Conservation (phyloP, 1,139 yeast species). For the Pneumocystis canis region DNA sequence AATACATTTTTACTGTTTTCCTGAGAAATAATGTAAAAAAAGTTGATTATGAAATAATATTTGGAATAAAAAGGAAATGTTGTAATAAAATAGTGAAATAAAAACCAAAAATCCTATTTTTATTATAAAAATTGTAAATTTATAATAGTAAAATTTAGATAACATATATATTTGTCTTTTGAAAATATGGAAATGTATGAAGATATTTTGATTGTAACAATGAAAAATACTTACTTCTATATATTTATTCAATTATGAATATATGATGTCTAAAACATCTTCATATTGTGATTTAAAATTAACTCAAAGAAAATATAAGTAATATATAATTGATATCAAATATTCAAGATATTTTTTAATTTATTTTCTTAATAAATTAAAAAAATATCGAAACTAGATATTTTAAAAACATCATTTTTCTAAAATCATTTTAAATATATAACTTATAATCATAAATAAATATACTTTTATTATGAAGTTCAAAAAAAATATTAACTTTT, state of each 20-base stretch:
- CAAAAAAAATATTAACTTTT: constrained; percentile 11
- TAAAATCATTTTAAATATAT: constrained; percentile 37
- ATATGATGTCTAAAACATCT: constrained; percentile 18
- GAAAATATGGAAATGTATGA: too few species aligned
- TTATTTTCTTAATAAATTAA: constrained; percentile 30
- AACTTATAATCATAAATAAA: constrained; percentile 32
- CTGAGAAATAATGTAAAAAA: too few species aligned
- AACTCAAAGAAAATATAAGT: constrained; percentile 29
- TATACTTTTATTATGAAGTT: constrained; percentile 28
- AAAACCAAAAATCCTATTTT: too few species aligned
- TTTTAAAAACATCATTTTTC: constrained; percentile 31
- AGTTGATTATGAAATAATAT: too few species aligned
- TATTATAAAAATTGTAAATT: too few species aligned
- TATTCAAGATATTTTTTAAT: constrained; percentile 31
- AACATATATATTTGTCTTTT: too few species aligned
- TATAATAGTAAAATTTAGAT: too few species aligned
- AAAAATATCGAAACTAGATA: constrained; percentile 17
- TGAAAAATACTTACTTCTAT: not conserved
- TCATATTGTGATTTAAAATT: constrained; percentile 37
- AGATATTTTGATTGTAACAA: constrained; percentile 29
- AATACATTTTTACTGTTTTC: too few species aligned
- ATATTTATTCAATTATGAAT: not conserved
- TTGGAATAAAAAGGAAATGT: too few species aligned
- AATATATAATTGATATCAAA: constrained; percentile 42
- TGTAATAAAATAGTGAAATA: too few species aligned